phyloP scores from a whole-genome alignment of 2,329 filamentous ascomycete species.

The Davidsoniella neocaledoniae region DNA sequence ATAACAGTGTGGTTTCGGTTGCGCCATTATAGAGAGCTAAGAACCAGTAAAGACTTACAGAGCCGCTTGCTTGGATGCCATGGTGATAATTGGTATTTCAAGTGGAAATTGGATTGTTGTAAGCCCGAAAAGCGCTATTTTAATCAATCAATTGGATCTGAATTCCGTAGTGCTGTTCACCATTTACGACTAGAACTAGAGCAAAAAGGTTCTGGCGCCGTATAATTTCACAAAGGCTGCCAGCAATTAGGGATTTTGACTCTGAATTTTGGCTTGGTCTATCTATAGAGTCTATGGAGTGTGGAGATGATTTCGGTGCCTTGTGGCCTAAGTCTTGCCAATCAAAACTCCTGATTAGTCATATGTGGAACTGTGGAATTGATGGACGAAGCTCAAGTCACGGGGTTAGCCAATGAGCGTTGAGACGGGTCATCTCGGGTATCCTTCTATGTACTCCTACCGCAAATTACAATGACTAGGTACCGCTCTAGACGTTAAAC shows the following conservation, averaged over 20 bases:
- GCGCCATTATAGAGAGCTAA: neutral
- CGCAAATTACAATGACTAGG: conserved; percentile 1
- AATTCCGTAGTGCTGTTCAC: neutral
- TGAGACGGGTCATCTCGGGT: conserved; percentile 11
- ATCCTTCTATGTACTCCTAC: conserved; percentile 1
- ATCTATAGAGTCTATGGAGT: neutral
- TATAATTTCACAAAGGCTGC: neutral
- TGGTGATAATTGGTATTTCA: conserved; percentile 14
- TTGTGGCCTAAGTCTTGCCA: conserved; percentile 9
- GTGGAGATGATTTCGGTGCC: conserved; percentile 3
- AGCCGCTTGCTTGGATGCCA: conserved; percentile 32
- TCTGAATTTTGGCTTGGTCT: neutral
- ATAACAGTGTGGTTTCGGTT: neutral
- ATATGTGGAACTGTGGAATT: neutral
- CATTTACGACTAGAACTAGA: neutral
- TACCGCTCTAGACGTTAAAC: neutral
- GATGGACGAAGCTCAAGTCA: neutral
- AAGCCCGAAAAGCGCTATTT: neutral
- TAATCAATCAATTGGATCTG: neutral
- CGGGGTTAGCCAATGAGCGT: conserved; percentile 9
- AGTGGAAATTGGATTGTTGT: neutral
- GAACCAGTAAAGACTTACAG: conserved; percentile 25
- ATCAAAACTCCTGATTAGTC: conserved; percentile 11
- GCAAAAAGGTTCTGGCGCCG: neutral
- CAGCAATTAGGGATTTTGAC: neutral